Evolutionary conservation across 2,329 filamentous ascomycete species (phyloP).

Genomic region (Rosellinia necatrix): DNA sequence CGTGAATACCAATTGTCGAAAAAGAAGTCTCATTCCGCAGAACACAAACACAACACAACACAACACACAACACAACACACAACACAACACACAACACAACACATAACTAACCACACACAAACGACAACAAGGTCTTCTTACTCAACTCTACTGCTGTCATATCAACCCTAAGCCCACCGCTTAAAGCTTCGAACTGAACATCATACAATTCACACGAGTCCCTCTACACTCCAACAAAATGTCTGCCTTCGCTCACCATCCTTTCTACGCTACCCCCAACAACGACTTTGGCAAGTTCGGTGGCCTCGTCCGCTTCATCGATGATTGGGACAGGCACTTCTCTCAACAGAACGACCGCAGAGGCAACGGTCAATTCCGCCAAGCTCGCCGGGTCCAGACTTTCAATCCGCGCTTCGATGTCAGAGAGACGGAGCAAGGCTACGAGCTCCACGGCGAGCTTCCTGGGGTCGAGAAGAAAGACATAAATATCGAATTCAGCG

Average conservation of each 20-base stretch:
- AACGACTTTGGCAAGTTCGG: slow-evolving; percentile 62
- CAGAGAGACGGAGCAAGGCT: slow-evolving; percentile 68
- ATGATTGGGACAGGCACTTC: slow-evolving; percentile 64
- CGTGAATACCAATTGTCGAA: slow-evolving; percentile 24
- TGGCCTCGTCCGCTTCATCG: slow-evolving; percentile 67
- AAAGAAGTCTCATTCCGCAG: slow-evolving; percentile 32
- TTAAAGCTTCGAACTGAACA: slow-evolving; percentile 35
- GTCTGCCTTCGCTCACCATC: slow-evolving; percentile 61
- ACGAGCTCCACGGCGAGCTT: slow-evolving; percentile 81
- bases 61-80: slow-evolving; percentile 22
- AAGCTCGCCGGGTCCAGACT: slow-evolving; percentile 36
- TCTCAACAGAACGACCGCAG: slow-evolving; percentile 44
- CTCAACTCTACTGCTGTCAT: too few relatives aligned
- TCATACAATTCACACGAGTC: slow-evolving; percentile 23
- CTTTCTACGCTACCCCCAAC: slow-evolving; percentile 52
- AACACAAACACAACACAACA: slow-evolving; percentile 34
- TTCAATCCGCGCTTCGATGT: slow-evolving; percentile 82
- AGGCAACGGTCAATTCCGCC: slow-evolving; percentile 10
- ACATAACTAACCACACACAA: too few relatives aligned
- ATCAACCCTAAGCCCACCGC: too few relatives aligned
- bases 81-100: slow-evolving; percentile 28
- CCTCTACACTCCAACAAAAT: slow-evolving; percentile 50
- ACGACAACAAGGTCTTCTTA: too few relatives aligned
- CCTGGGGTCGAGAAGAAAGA: slow-evolving; percentile 76
- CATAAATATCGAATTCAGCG: slow-evolving; percentile 78